Evolutionary conservation across 225 moss, liverwort and hornwort species (phyloP).

Genomic region (Ulota crispa): DNA sequence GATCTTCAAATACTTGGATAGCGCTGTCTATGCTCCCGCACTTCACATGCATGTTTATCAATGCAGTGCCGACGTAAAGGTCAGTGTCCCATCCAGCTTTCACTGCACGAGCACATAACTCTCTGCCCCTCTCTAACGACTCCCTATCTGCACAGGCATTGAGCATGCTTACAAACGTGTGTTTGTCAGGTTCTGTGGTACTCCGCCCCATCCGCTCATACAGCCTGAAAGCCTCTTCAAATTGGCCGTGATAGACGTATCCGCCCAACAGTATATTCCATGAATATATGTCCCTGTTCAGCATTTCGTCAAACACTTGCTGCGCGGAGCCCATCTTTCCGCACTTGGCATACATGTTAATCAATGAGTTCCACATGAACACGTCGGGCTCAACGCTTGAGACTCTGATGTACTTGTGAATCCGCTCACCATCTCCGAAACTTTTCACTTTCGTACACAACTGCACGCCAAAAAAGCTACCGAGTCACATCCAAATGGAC

Average conservation of each 20-base stretch:
- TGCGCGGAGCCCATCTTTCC: constrained; percentile 36
- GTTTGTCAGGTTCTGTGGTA: constrained; percentile 38
- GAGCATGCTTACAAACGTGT: constrained; percentile 52
- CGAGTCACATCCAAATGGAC: constrained; percentile 6
- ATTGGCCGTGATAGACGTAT: constrained; percentile 43
- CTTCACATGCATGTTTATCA: constrained; percentile 57
- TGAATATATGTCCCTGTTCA: constrained; percentile 41
- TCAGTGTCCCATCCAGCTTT: constrained; percentile 49
- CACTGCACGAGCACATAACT: constrained; percentile 21
- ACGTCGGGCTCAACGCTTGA: constrained; percentile 35
- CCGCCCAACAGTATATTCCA: constrained; percentile 59
- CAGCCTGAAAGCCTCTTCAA: constrained; percentile 30
- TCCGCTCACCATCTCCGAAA: constrained; percentile 42
- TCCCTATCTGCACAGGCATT: constrained; percentile 43
- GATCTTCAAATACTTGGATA: constrained; percentile 42
- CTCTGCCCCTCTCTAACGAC: constrained; percentile 21
- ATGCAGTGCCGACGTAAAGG: constrained; percentile 50
- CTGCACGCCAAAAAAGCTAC: constrained; percentile 32
- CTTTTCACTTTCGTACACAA: constrained; percentile 40
- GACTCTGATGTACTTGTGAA: constrained; percentile 44
- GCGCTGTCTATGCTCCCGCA: constrained; percentile 52
- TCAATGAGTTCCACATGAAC: constrained; percentile 53
- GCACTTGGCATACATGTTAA: constrained; percentile 56
- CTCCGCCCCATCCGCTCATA: constrained; percentile 46
- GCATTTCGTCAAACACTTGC: constrained; percentile 55